Conservation (phyloP, 2,329 filamentous ascomycete species). For the Beauveria medogensis region DNA sequence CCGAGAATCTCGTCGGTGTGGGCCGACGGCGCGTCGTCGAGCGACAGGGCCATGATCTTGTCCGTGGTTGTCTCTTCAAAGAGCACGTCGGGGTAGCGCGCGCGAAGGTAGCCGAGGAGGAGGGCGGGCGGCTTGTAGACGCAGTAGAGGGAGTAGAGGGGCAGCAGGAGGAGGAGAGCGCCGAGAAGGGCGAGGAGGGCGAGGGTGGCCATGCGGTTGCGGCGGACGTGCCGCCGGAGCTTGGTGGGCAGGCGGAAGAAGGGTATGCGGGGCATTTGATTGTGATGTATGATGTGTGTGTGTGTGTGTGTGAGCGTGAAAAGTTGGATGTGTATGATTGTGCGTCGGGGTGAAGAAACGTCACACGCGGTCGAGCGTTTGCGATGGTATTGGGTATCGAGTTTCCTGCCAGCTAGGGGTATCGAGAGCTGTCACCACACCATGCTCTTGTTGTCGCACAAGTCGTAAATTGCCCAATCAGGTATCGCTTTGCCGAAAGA, state of each 20-base stretch:
- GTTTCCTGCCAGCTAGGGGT: not conserved
- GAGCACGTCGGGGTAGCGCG: constrained; percentile 68
- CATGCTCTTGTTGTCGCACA: not conserved
- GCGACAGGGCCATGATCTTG: constrained; percentile 71
- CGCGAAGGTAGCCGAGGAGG: constrained; percentile 62
- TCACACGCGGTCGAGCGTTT: too few species aligned
- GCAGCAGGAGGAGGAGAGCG: constrained; percentile 30
- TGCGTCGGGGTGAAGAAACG: too few species aligned
- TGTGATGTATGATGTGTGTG: too few species aligned
- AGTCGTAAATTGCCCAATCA: not conserved
- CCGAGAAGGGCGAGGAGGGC: constrained; percentile 30
- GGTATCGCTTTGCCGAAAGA: not conserved
- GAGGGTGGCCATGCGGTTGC: constrained; percentile 50
- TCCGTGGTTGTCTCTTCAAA: constrained; percentile 55
- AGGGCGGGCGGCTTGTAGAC: constrained; percentile 74
- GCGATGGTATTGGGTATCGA: too few species aligned
- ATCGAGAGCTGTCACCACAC: not conserved
- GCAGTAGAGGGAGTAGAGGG: constrained; percentile 48
- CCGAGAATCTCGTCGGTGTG: constrained; percentile 64
- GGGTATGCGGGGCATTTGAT: constrained; percentile 31
- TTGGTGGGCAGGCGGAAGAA: constrained; percentile 48
- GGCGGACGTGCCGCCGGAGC: constrained; percentile 49
- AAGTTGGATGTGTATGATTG: too few species aligned
- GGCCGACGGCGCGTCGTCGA: constrained; percentile 76
- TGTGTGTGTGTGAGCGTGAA: not conserved